Evolutionary conservation across 2,329 filamentous ascomycete species (phyloP).

Genomic region (Harringtonia lauricola): DNA sequence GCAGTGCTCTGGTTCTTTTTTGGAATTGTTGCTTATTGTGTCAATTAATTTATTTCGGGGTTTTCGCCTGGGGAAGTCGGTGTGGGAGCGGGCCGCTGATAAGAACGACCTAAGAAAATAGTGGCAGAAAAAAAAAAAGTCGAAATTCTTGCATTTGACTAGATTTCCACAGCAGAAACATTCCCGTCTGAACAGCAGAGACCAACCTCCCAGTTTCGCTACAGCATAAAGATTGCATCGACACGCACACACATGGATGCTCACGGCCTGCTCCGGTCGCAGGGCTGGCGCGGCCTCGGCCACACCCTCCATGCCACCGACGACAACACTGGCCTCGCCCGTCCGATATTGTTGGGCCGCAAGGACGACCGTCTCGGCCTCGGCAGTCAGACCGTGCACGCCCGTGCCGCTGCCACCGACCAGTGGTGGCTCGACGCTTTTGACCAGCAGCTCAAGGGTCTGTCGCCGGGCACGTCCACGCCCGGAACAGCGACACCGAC

Average conservation of each 20-base stretch:
- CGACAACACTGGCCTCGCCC: constrained; percentile 65
- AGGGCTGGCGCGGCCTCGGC: constrained; percentile 84
- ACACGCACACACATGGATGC: constrained; percentile 59
- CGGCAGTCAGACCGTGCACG: constrained; percentile 60
- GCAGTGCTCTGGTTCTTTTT: too few species aligned
- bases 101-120: background rate
- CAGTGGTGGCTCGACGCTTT: constrained; percentile 98
- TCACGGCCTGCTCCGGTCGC: constrained; percentile 66
- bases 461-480: constrained; percentile 48
- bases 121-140: background rate
- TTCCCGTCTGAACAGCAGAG: too few species aligned
- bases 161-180: too few species aligned
- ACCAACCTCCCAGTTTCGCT: too few species aligned
- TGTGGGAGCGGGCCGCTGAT: too few species aligned
- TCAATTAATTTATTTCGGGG: background rate
- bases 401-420: constrained; percentile 54
- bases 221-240: too few species aligned
- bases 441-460: constrained; percentile 75
- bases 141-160: background rate
- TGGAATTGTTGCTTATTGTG: background rate
- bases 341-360: constrained; percentile 71
- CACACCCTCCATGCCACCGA: constrained; percentile 72
- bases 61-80: too few species aligned
- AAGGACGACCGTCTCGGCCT: constrained; percentile 75
- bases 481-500: constrained; percentile 42